phyloP scores from a whole-genome alignment of 2,329 filamentous ascomycete genomes.

The Dothideomycetidae sp. region DNA sequence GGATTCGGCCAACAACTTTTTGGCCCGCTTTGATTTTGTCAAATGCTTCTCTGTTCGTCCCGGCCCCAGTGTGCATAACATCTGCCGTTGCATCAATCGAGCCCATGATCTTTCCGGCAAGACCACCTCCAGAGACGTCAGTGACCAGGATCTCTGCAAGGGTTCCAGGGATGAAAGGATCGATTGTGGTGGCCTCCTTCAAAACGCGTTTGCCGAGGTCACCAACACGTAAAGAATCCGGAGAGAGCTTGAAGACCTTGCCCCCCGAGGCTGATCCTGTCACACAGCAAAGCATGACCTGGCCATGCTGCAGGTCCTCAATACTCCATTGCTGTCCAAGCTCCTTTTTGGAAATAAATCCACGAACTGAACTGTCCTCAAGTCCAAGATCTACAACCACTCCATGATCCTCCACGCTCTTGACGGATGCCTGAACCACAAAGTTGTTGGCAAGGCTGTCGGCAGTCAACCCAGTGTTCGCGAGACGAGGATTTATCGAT shows the following conservation, averaged over 20 bases:
- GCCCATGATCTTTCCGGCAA: slow-evolving; percentile 83
- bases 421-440: slow-evolving; percentile 74
- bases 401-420: slow-evolving; percentile 91
- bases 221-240: slow-evolving; percentile 49
- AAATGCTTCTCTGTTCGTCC: slow-evolving; percentile 49
- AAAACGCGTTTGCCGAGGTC: slow-evolving; percentile 54
- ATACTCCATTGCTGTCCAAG: slow-evolving; percentile 48
- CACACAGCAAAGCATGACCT: slow-evolving; percentile 72
- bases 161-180: slow-evolving; percentile 83
- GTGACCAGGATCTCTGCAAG: slow-evolving; percentile 72
- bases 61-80: slow-evolving; percentile 71
- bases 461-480: slow-evolving; percentile 60
- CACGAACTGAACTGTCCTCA: slow-evolving; percentile 50
- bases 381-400: slow-evolving; percentile 85
- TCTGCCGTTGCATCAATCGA: slow-evolving; percentile 84
- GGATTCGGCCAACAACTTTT: slow-evolving; percentile 72
- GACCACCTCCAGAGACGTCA: slow-evolving; percentile 57
- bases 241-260: slow-evolving; percentile 75
- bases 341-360: slow-evolving; percentile 77
- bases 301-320: slow-evolving; percentile 61
- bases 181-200: slow-evolving; percentile 68
- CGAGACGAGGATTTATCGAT: slow-evolving; percentile 62
- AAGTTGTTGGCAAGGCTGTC: slow-evolving; percentile 60
- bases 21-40: slow-evolving; percentile 70
- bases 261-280: slow-evolving; percentile 60